phyloP scores from a whole-genome alignment of 345 rosid genomes.

The Limnanthes douglasii region DNA sequence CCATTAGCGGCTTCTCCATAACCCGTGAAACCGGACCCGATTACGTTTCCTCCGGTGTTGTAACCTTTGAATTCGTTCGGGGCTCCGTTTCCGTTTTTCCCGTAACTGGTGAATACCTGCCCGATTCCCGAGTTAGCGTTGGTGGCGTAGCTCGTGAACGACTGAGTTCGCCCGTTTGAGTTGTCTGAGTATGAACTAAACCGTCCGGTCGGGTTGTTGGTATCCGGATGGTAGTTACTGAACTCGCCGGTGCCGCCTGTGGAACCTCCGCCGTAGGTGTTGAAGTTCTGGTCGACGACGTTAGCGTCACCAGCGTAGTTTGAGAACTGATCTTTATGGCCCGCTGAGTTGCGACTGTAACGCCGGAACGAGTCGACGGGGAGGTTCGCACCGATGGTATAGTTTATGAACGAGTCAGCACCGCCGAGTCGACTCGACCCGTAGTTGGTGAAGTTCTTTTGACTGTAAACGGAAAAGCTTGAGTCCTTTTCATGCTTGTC shows the following conservation, averaged over 20 bases:
- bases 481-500: constrained; percentile 29
- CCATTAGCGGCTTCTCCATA: constrained; percentile 53
- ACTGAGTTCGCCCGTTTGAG: constrained; percentile 25
- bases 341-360: constrained; percentile 30
- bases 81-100: constrained; percentile 47
- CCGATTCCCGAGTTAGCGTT: constrained; percentile 40
- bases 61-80: constrained; percentile 43
- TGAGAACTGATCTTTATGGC: constrained; percentile 27
- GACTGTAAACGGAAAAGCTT: constrained; percentile 24
- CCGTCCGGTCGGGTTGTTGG: constrained; percentile 43
- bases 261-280: constrained; percentile 45
- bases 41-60: constrained; percentile 37
- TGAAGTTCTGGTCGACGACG: constrained; percentile 60
- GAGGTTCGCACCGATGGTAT: constrained; percentile 25
- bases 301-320: constrained; percentile 25
- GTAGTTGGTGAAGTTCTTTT: constrained; percentile 66
- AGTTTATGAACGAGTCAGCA: constrained; percentile 45
- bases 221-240: constrained; percentile 29
- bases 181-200: constrained; percentile 50
- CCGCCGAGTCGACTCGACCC: constrained; percentile 29
- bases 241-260: constrained; percentile 58
- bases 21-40: constrained; percentile 46
- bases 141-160: constrained; percentile 33
- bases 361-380: constrained; percentile 39
- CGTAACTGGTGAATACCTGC: constrained; percentile 42